Conservation (phyloP, 495 filamentous ascomycete genomes). For the Letharia lupina region DNA sequence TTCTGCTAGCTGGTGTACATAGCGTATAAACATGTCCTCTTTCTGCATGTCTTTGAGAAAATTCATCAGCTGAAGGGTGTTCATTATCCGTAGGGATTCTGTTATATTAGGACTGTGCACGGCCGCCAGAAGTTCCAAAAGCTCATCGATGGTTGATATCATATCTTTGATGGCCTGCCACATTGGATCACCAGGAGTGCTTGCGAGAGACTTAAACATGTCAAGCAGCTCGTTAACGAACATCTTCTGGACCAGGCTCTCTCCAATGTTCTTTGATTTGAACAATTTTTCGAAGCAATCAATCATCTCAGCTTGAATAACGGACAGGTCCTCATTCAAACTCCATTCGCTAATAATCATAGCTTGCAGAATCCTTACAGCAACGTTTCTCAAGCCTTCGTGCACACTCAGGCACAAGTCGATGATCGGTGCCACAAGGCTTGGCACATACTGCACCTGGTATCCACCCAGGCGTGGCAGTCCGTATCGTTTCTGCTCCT, state of each 20-base stretch:
- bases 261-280: slow-evolving; percentile 77
- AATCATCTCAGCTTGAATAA: slow-evolving; percentile 94
- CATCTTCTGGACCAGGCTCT: slow-evolving; percentile 83
- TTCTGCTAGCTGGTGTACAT: slow-evolving; percentile 85
- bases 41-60: slow-evolving; percentile 96
- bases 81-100: slow-evolving; percentile 71
- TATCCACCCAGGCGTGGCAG: slow-evolving; percentile 85
- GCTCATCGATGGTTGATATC: slow-evolving; percentile 76
- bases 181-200: slow-evolving; percentile 60
- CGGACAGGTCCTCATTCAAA: slow-evolving; percentile 82
- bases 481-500: slow-evolving; percentile 65
- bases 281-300: slow-evolving; percentile 89
- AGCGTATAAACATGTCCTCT: slow-evolving; percentile 92
- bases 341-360: slow-evolving; percentile 99
- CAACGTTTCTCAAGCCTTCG: slow-evolving; percentile 78
- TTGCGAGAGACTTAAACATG: slow-evolving; percentile 64
- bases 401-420: slow-evolving; percentile 93
- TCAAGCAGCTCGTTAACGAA: slow-evolving; percentile 81
- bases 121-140: slow-evolving; percentile 86
- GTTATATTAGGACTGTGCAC: slow-evolving; percentile 73
- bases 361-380: slow-evolving; percentile 85
- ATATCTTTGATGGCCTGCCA: slow-evolving; percentile 69
- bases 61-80: slow-evolving; percentile 88
- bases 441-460: slow-evolving; percentile 96
- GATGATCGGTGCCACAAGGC: slow-evolving; percentile 81